These are phyloP conservation scores for Diaporthe amygdali DNA, from an alignment of 2,329 filamentous ascomycete genomes.

Conservation along the genomic window DNA sequence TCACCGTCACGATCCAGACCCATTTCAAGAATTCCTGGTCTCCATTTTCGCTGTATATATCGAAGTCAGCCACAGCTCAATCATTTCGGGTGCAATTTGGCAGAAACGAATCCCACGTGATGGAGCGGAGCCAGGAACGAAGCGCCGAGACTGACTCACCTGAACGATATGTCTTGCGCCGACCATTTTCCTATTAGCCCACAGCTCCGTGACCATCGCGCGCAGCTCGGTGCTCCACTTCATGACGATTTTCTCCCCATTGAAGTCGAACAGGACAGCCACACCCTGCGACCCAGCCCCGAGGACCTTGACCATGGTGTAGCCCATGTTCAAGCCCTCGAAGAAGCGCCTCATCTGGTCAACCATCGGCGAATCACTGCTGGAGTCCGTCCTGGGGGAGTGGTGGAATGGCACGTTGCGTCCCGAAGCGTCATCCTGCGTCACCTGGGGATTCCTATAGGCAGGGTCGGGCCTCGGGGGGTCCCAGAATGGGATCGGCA, in stretches of 20 bases:
- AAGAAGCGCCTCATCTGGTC: background rate
- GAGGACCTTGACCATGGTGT: background rate
- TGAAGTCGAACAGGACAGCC: background rate
- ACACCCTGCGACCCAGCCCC: conserved; percentile 6
- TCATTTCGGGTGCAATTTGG: background rate
- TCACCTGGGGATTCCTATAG: background rate
- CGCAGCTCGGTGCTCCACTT: background rate
- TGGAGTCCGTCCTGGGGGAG: background rate
- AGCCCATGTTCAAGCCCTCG: background rate
- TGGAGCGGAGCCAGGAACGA: background rate
- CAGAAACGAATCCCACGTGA: background rate
- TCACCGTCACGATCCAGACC: background rate
- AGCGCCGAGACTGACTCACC: background rate
- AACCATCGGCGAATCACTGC: background rate
- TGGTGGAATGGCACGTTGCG: background rate
- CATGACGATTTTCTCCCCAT: background rate
- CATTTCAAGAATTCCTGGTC: background rate
- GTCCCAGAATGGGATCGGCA: background rate
- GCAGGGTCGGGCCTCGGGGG: background rate
- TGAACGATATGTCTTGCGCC: conserved; percentile 17
- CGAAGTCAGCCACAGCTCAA: background rate
- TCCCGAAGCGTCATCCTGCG: background rate
- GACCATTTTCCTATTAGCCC: background rate
- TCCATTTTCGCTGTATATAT: background rate
- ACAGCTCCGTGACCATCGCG: background rate